Base-by-base conservation (phyloP, 805 yeast genomes). In the Candida ovalis region DNA sequence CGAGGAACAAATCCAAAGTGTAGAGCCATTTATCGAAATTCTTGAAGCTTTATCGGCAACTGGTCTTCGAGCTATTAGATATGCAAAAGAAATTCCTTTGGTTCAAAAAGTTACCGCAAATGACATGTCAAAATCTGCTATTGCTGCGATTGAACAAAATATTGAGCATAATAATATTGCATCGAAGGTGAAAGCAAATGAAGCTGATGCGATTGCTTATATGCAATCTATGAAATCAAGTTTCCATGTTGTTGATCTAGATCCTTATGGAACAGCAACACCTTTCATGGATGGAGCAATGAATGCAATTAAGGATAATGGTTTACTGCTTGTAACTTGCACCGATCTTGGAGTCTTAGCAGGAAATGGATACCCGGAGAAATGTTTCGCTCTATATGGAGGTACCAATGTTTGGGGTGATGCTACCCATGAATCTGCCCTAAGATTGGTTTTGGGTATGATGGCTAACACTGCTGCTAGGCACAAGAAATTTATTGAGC, bases 201-300 rank as follows among this genome's bases (percentile, higher is more conserved):
- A 80, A 56, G 96, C 94, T 28, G 98, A 94, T 69, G 99, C 99
- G n/a, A 89, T 86, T 55, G 80, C 79, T 37, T 81, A 77, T 60
- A 88, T 94, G 96, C 73, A 84, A 45, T 61, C 69, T 49, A 63
- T 69, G 53, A 68, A 68, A 59, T 74, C 70, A 23, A 72, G 73
- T 45, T 90, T 85, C 68, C 96, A 94, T 62, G 87, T 88, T 3
- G 81, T 94, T 49, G 99, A 94, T 68, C 75, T 94, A 44, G 99
- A 94, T 67, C 99, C 99, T 0, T 94, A 94, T 63, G 99, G 99
- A 27, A 86, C 97, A 0, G 99, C 97, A 0, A 81, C 97, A 0
- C 99, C 99, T 7, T 94, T 94, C 63, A 75, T 94, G 25, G 99
- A 94, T 64, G 81, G 94, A 28, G 97, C 98, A 0, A 73, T 94